Percentiles rank a stretch among this genome's conserved stretches.
Evolutionary conservation across 139 green algal genomes (phyloP).

Genomic region (Asterochloris sp.): DNA sequence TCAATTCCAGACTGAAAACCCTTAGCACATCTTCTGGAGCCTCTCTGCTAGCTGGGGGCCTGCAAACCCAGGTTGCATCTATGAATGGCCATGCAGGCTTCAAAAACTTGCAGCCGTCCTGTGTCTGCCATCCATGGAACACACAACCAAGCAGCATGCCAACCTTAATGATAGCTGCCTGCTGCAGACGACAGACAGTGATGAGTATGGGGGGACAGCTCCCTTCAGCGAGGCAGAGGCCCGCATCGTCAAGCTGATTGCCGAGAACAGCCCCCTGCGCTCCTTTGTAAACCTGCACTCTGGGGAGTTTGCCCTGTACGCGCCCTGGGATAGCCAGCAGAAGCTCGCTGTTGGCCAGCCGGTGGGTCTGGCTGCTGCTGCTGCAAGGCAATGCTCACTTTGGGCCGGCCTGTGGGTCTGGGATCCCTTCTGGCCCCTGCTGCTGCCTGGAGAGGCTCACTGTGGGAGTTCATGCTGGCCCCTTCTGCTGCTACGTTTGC

Average conservation of each 20-base stretch:
- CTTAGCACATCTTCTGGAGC: background rate
- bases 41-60: too few relatives aligned
- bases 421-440: too few relatives aligned
- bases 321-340: conserved; percentile 56
- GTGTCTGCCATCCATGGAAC: too few relatives aligned
- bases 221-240: conserved; percentile 59
- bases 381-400: background rate
- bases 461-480: too few relatives aligned
- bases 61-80: too few relatives aligned
- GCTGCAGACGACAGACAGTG: conserved; percentile 10
- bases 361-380: conserved; percentile 24
- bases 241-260: conserved; percentile 39
- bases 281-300: conserved; percentile 56
- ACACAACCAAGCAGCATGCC: too few relatives aligned
- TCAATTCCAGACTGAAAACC: background rate
- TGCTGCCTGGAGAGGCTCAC: too few relatives aligned
- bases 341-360: conserved; percentile 26
- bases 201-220: conserved; percentile 45
- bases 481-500: too few relatives aligned
- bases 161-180: too few relatives aligned
- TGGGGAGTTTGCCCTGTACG: conserved; percentile 63
- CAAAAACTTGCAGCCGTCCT: too few relatives aligned
- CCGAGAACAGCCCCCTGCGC: conserved; percentile 17
- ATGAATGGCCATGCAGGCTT: too few relatives aligned
- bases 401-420: too few relatives aligned